Evolutionary conservation across 2,329 filamentous ascomycete species (phyloP).

Genomic region (Septoria linicola): DNA sequence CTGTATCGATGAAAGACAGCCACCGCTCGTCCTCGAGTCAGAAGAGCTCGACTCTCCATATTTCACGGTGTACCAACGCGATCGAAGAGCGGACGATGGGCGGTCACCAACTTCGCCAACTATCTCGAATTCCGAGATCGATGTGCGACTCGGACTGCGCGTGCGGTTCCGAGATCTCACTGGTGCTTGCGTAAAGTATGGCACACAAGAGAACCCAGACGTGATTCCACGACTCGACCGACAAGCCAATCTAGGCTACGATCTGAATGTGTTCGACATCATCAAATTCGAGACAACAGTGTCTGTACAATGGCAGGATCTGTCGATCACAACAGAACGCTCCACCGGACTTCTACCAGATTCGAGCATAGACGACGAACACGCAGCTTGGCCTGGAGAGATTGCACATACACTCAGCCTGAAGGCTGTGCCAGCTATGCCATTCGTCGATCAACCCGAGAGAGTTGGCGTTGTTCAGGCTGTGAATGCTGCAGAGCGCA

Average conservation of each 20-base stretch:
- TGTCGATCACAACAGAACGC: slow-evolving; percentile 49
- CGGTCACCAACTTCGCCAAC: slow-evolving; percentile 13
- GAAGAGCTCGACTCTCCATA: slow-evolving; percentile 45
- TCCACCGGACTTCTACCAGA: slow-evolving; percentile 52
- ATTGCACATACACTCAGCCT: slow-evolving; percentile 39
- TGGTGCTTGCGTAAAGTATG: slow-evolving; percentile 54
- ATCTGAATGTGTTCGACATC: slow-evolving; percentile 59
- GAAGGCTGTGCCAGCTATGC: slow-evolving; percentile 18
- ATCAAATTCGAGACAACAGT: slow-evolving; percentile 51
- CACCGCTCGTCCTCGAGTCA: slow-evolving; percentile 32
- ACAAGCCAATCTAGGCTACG: slow-evolving; percentile 54
- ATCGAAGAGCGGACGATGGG: slow-evolving; percentile 22
- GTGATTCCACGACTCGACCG: slow-evolving; percentile 48
- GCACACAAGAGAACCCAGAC: slow-evolving; percentile 41
- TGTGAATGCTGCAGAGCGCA: slow-evolving; percentile 56
- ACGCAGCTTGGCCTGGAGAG: slow-evolving; percentile 58
- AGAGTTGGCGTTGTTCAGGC: slow-evolving; percentile 58
- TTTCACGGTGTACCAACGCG: slow-evolving; percentile 47
- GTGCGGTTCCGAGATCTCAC: slow-evolving; percentile 57
- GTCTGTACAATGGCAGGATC: slow-evolving; percentile 60
- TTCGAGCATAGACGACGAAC: slow-evolving; percentile 54
- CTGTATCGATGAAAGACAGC: slow-evolving; percentile 26
- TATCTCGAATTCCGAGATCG: slow-evolving; percentile 38
- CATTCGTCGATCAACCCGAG: slow-evolving; percentile 38
- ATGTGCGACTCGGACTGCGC: slow-evolving; percentile 33